Evolutionary conservation across 768 basidiomycete genomes (phyloP).

Genomic region (Boletus rubescentipes): DNA sequence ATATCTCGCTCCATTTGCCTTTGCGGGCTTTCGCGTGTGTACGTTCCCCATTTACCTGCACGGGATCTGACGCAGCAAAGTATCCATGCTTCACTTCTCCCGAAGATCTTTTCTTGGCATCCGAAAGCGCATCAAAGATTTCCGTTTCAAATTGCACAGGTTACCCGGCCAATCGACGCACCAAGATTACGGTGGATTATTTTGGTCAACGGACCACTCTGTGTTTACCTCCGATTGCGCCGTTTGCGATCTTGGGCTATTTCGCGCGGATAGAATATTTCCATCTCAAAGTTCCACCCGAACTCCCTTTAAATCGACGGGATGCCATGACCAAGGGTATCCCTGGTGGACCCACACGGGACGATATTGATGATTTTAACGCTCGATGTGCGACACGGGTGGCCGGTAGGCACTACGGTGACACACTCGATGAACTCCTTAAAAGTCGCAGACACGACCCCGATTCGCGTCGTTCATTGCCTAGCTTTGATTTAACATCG

Average conservation of each 20-base stretch:
- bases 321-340: conserved; percentile 32
- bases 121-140: conserved; percentile 11
- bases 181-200: conserved; percentile 36
- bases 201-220: conserved; percentile 40
- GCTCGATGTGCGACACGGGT: conserved; percentile 43
- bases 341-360: conserved; percentile 41
- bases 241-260: conserved; percentile 49
- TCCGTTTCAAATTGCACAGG: conserved; percentile 23
- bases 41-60: not conserved
- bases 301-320: conserved; percentile 38
- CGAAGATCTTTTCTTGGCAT: conserved; percentile 33
- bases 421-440: conserved; percentile 14
- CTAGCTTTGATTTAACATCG: not conserved
- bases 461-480: conserved; percentile 28
- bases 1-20: conserved; percentile 44
- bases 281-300: conserved; percentile 38
- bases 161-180: conserved; percentile 33
- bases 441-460: conserved; percentile 35
- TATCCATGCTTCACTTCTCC: conserved; percentile 41
- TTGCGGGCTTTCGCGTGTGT: conserved; percentile 51
- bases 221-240: conserved; percentile 42
- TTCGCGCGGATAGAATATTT: conserved; percentile 43
- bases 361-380: conserved; percentile 47
- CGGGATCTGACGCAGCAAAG: conserved; percentile 16
- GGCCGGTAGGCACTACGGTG: conserved; percentile 22